Base-by-base conservation (phyloP, 1,139 yeast species). In the Hansenula anomala region DNA sequence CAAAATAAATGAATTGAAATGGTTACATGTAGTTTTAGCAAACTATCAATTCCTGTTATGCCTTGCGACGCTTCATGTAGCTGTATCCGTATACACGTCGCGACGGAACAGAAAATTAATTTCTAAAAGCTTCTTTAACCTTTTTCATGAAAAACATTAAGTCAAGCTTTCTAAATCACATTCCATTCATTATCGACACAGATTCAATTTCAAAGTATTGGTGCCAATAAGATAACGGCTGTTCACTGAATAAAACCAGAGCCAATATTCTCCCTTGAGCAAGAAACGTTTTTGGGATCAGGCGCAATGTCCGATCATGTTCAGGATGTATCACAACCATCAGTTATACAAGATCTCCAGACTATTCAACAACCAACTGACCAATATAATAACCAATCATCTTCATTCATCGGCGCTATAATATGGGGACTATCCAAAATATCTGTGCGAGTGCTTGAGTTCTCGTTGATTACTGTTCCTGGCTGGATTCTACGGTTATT, bases 401-500 rank as follows among this genome's bases (percentile, higher is more conserved):
- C 17, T 14, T 32, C 34, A 13, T 4, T 32, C 5, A 7, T 33
- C 2, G 30, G 25, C 2, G 15, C 3, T 27, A 6, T 33, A 7
- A 2, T 37, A 23, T 33, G 36, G 39, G 22, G 20, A 12, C 14
- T 37, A 6, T 28, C 32, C 7, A 37, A 30, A 14, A 2, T 37
- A 9, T 28, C 30, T 15, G 26, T 37, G 3, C 18, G 18, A 16
- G 22, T 37, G 16, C 9, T 37, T 6, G 39, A 34, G 12, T 30
- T 34, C 5, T 17, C 42, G 0, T 28, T 52, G 18, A 39, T 52
- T 17, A 39, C 39, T 6, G 23, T 49, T 7, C 55, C 56, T 4
- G 31, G 37, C 3, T 37, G 43, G 28, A 34, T 49, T 1, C 17
- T 49, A 6, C 26, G 33, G 1, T 35, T 54, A 22, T 38, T 54